Conservation (phyloP, 768 basidiomycete species). For the Pleurotus eryngii region DNA sequence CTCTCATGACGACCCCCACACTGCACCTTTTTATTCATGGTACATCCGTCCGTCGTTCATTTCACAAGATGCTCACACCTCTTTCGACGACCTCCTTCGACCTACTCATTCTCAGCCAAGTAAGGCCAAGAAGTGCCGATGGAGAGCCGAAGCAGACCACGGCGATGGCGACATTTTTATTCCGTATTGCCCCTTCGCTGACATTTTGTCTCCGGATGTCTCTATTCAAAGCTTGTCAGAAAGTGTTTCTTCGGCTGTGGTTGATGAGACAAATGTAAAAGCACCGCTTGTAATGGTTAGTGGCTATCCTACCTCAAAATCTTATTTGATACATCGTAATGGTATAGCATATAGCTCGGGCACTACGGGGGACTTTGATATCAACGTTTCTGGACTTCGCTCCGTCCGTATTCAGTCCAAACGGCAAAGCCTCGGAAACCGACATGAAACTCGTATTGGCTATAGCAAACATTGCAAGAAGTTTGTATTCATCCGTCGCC, state of each 20-base stretch:
- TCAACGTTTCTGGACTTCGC: conserved; percentile 87
- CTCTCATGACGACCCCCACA: conserved; percentile 15
- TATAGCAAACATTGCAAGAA: conserved; percentile 53
- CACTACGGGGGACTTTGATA: conserved; percentile 75
- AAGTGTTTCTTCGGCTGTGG: background rate
- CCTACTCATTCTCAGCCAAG: conserved; percentile 14
- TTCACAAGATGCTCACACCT: conserved; percentile 44
- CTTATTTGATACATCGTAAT: too few species aligned
- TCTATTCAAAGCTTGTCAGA: background rate
- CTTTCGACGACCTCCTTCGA: conserved; percentile 48
- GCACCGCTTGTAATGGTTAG: too few species aligned
- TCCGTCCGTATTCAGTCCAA: conserved; percentile 75
- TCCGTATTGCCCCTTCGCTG: background rate
- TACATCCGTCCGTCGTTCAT: conserved; percentile 63
- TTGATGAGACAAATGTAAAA: too few species aligned
- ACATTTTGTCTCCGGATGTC: background rate
- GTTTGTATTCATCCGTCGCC: conserved; percentile 57
- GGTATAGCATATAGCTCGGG: conserved; percentile 60
- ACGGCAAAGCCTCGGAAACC: conserved; percentile 51
- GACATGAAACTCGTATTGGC: conserved; percentile 60
- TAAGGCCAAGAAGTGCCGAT: conserved; percentile 14
- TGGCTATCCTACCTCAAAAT: too few species aligned
- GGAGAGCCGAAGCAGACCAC: conserved; percentile 32
- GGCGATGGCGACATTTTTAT: conserved; percentile 21
- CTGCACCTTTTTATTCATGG: conserved; percentile 47